Conservation (phyloP, 225 moss, liverwort and hornwort genomes). For the Physcomitrellopsis africana region DNA sequence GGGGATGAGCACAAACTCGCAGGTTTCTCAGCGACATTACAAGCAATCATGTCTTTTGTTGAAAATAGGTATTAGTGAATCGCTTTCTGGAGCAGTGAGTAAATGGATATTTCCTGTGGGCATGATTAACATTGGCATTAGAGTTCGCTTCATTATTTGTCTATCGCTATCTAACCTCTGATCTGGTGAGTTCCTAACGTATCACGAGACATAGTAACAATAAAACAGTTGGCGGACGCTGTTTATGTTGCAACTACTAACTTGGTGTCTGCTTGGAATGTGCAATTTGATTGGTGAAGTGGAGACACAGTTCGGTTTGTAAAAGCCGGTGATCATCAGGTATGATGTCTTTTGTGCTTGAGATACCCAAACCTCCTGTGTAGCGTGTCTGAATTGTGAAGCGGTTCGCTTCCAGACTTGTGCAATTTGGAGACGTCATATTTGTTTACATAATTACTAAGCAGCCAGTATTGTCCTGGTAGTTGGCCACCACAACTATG, state of each 20-base stretch:
- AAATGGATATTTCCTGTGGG: constrained; percentile 7
- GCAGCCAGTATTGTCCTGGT: too few relatives aligned
- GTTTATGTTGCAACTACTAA: constrained; percentile 27
- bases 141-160: not conserved
- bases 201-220: not conserved
- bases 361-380: constrained; percentile 12
- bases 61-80: constrained; percentile 70
- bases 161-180: not conserved
- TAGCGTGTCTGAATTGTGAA: constrained; percentile 12
- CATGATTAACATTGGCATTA: not conserved
- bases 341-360: constrained; percentile 32
- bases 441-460: too few relatives aligned
- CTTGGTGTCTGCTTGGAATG: constrained; percentile 35
- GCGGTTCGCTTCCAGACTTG: not conserved
- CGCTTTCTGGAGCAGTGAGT: constrained; percentile 9
- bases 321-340: constrained; percentile 98
- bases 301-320: constrained; percentile 90
- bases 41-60: constrained; percentile 99
- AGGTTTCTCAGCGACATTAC: constrained; percentile 96
- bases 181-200: not conserved
- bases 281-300: constrained; percentile 57
- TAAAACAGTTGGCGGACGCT: constrained; percentile 8
- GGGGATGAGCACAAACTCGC: constrained; percentile 98
- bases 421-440: not conserved
- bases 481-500: not conserved